These are phyloP conservation scores for Magnusiomyces fungicola DNA, from an alignment of 1,139 yeast species.

Conservation along the genomic window DNA sequence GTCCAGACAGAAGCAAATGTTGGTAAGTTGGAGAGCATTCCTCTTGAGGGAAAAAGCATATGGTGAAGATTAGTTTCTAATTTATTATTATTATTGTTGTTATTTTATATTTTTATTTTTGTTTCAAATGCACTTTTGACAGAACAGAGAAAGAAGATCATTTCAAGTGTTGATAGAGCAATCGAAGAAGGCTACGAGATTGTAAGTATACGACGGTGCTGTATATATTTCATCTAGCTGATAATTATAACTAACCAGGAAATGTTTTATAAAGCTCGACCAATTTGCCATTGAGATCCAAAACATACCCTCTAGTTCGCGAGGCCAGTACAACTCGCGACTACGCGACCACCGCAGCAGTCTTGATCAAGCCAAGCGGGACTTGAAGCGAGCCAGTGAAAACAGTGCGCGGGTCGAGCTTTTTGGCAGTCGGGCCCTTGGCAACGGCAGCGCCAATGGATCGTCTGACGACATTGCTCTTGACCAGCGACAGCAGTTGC, in stretches of 20 bases:
- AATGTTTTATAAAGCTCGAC: conserved; percentile 41
- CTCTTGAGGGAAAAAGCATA: not conserved
- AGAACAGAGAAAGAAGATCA: conserved; percentile 23
- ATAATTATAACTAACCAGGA: no score
- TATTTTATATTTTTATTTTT: not conserved
- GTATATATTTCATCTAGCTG: not conserved
- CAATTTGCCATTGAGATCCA: conserved; percentile 78
- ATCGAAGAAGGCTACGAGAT: conserved; percentile 75
- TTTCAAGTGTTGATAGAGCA: conserved; percentile 53
- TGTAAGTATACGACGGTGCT: conserved; percentile 29
- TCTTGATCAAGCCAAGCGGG: conserved; percentile 49
- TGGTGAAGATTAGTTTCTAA: no score
- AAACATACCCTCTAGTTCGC: conserved; percentile 62
- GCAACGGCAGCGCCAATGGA: conserved; percentile 22
- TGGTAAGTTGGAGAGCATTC: not conserved
- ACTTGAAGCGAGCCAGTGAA: conserved; percentile 36
- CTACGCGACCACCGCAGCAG: conserved; percentile 61
- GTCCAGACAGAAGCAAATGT: not conserved
- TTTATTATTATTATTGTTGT: not conserved
- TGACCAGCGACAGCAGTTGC: conserved; percentile 73
- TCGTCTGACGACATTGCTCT: conserved; percentile 42
- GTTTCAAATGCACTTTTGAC: no score
- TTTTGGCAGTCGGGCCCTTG: conserved; percentile 46
- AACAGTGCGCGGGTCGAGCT: conserved; percentile 59
- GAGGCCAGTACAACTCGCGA: conserved; percentile 63